Evolutionary conservation across 2,329 filamentous ascomycete species (phyloP).

Genomic region (Aspergillus vadensis): DNA sequence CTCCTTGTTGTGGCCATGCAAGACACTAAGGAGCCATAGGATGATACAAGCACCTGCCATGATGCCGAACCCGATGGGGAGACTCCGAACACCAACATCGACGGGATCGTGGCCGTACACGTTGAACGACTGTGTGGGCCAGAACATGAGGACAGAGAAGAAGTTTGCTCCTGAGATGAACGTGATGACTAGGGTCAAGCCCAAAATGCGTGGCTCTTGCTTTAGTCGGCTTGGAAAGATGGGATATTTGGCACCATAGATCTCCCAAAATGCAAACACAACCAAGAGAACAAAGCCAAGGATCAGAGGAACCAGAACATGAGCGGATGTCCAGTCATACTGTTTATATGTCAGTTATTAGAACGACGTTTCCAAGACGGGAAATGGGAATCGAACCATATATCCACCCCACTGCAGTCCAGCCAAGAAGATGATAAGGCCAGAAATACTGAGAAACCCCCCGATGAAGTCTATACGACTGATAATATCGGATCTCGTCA

Average conservation of each 20-base stretch:
- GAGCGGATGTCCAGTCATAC: constrained; percentile 49
- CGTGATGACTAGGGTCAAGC: constrained; percentile 58
- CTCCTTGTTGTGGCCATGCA: constrained; percentile 60
- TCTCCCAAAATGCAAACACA: constrained; percentile 51
- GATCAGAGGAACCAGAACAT: constrained; percentile 50
- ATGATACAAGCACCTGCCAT: constrained; percentile 62
- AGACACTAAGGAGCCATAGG: constrained; percentile 58
- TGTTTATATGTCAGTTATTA: constrained; percentile 16
- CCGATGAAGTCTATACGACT: constrained; percentile 55
- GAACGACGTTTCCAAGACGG: neutral
- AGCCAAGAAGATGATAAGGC: constrained; percentile 52
- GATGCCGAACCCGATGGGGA: constrained; percentile 67
- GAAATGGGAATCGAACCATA: constrained; percentile 33
- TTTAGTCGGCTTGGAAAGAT: constrained; percentile 50
- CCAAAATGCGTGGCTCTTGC: constrained; percentile 53
- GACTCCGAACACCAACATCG: constrained; percentile 63
- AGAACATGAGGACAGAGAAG: constrained; percentile 59
- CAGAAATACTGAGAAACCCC: constrained; percentile 51
- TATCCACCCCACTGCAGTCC: constrained; percentile 57
- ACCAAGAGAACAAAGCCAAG: constrained; percentile 47
- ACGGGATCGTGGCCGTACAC: constrained; percentile 67
- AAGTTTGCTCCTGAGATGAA: constrained; percentile 63
- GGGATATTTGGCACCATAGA: constrained; percentile 49
- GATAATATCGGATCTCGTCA: constrained; percentile 44
- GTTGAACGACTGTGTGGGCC: constrained; percentile 66